phyloP scores from a whole-genome alignment of 2,329 filamentous ascomycete species.

The Penicillium janthinellum region DNA sequence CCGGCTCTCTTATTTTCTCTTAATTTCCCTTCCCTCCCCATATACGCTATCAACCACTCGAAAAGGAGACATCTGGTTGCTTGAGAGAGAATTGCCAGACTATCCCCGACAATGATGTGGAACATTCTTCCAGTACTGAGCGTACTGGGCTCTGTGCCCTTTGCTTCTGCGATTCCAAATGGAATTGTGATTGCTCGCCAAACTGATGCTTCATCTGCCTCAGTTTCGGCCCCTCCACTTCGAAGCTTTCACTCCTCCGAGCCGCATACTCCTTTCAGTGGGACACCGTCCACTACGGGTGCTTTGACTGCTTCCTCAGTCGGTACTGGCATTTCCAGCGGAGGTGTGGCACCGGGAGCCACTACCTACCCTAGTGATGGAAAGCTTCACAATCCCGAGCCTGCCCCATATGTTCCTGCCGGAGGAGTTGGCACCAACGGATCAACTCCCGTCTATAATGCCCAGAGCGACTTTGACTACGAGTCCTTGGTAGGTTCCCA shows the following conservation, averaged over 20 bases:
- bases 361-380: conserved; percentile 74
- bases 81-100: neutral
- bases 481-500: conserved; percentile 61
- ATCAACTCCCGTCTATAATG: conserved; percentile 72
- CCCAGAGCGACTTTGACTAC: conserved; percentile 81
- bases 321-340: conserved; percentile 59
- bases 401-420: conserved; percentile 70
- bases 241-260: conserved; percentile 56
- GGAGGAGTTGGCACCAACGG: conserved; percentile 79
- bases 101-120: conserved; percentile 18
- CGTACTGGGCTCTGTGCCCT: conserved; percentile 19
- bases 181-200: conserved; percentile 11
- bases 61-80: neutral
- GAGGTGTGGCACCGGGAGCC: conserved; percentile 62
- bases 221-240: conserved; percentile 37
- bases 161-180: conserved; percentile 19
- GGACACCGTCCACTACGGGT: conserved; percentile 68
- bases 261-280: conserved; percentile 69
- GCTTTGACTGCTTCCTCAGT: conserved; percentile 58
- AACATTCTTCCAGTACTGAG: conserved; percentile 16
- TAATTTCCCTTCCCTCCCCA: neutral
- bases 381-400: conserved; percentile 65
- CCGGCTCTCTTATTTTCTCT: too few species aligned
- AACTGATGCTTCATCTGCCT: neutral
- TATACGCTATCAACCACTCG: neutral